Percentiles rank a stretch among this genome's conserved stretches.
phyloP scores from a whole-genome alignment of 192 early-diverging fungal genomes.

The Coemansia sp. region DNA sequence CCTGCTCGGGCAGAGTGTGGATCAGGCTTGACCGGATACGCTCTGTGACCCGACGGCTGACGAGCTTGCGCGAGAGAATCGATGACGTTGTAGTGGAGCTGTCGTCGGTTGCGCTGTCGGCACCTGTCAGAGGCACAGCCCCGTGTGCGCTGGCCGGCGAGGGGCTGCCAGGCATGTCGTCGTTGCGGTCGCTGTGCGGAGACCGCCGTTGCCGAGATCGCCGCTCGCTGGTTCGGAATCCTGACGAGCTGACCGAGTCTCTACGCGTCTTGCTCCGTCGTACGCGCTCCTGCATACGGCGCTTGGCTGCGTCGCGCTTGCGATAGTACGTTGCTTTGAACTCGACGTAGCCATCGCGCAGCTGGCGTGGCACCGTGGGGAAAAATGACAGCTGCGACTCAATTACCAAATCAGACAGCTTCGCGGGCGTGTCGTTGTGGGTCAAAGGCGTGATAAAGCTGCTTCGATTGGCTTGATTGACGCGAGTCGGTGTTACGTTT shows the following conservation, averaged over 20 bases:
- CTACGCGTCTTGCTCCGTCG: conserved; percentile 30
- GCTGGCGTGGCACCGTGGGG: conserved; percentile 51
- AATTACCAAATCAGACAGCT: neutral
- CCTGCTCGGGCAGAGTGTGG: conserved; percentile 35
- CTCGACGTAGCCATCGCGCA: conserved; percentile 48
- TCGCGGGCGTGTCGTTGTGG: neutral
- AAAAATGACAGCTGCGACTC: conserved; percentile 53
- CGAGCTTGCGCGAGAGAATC: conserved; percentile 15
- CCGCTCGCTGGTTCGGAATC: conserved; percentile 31
- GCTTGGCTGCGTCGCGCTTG: conserved; percentile 48
- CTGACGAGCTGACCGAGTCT: conserved; percentile 20
- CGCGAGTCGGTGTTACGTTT: neutral
- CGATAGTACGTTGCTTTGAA: conserved; percentile 53
- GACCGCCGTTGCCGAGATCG: conserved; percentile 18
- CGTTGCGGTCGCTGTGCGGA: conserved; percentile 15
- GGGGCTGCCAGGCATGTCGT: neutral
- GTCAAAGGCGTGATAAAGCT: neutral
- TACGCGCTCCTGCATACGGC: conserved; percentile 43
- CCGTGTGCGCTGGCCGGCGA: neutral
- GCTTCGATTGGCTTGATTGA: neutral
- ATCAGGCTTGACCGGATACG: conserved; percentile 29
- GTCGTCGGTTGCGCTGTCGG: conserved; percentile 50
- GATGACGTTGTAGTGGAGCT: conserved; percentile 46
- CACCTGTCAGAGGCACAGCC: conserved; percentile 12
- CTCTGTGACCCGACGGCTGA: conserved; percentile 8